Conservation (phyloP, 768 basidiomycete species). For the Atractiella rhizophila region DNA sequence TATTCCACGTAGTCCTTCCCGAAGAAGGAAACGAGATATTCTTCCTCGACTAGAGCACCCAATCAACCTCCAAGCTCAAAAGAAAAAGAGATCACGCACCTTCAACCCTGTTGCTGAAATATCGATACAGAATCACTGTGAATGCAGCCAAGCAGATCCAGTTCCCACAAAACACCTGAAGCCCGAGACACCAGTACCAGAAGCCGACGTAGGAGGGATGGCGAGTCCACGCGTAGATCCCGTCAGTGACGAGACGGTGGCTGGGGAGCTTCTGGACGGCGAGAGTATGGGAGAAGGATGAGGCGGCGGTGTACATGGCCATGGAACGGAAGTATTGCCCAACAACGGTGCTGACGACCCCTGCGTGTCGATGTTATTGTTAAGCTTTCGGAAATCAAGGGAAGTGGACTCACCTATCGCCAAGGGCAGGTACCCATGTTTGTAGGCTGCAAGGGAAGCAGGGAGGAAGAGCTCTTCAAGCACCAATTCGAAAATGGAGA, state of each 20-base stretch:
- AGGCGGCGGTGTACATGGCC: slow-evolving; percentile 91
- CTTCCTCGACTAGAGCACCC: slow-evolving; percentile 46
- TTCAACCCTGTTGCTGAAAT: slow-evolving; percentile 57
- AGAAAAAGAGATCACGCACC: slow-evolving; percentile 28
- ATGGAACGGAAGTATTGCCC: slow-evolving; percentile 59
- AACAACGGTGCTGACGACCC: slow-evolving; percentile 34
- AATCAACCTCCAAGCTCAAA: background rate
- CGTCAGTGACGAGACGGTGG: slow-evolving; percentile 63
- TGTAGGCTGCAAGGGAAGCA: slow-evolving; percentile 5
- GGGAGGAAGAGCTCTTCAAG: slow-evolving; percentile 22
- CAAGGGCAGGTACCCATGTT: slow-evolving; percentile 7
- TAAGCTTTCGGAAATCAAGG: background rate
- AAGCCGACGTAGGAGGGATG: slow-evolving; percentile 96
- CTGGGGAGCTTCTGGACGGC: slow-evolving; percentile 43
- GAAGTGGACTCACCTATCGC: slow-evolving; percentile 6
- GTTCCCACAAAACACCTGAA: slow-evolving; percentile 76
- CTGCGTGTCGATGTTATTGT: slow-evolving; percentile 23
- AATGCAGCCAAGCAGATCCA: slow-evolving; percentile 45
- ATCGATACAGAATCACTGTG: slow-evolving; percentile 45
- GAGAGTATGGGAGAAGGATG: slow-evolving; percentile 77
- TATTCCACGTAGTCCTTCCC: slow-evolving; percentile 64
- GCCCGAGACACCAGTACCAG: slow-evolving; percentile 92
- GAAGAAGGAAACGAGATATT: slow-evolving; percentile 56
- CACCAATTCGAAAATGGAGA: slow-evolving; percentile 58
- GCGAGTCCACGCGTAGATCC: slow-evolving; percentile 63